Evolutionary conservation across 2,329 filamentous ascomycete species (phyloP).

Genomic region (Diaporthe aspalathi): DNA sequence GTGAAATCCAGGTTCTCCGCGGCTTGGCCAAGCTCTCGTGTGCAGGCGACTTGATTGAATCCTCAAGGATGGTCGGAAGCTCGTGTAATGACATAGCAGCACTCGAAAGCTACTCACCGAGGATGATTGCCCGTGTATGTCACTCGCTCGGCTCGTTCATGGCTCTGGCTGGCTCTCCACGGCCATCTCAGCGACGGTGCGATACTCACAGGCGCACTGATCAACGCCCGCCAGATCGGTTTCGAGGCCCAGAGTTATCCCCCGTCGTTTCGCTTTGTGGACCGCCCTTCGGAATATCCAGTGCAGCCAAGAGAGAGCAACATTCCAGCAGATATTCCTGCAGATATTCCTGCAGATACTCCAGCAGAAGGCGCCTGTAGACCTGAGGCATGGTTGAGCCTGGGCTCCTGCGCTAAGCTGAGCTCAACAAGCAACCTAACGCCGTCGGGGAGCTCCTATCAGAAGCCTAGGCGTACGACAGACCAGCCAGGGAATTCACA

Average conservation of each 20-base stretch:
- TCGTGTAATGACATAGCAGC: slow-evolving; percentile 25
- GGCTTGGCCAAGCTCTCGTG: slow-evolving; percentile 51
- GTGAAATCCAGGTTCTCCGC: slow-evolving; percentile 53
- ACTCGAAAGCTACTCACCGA: slow-evolving; percentile 43
- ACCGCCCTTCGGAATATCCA: slow-evolving; percentile 43
- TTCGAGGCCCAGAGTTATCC: slow-evolving; percentile 39
- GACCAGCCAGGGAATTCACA: slow-evolving; percentile 45
- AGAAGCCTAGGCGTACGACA: slow-evolving; percentile 40
- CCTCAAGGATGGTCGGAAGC: slow-evolving; percentile 36
- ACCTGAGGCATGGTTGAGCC: slow-evolving; percentile 46
- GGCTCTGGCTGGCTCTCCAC: slow-evolving; percentile 38
- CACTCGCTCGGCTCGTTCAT: slow-evolving; percentile 44
- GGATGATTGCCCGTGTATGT: slow-evolving; percentile 46
- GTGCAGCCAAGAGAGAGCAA: slow-evolving; percentile 42
- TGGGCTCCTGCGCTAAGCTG: slow-evolving; percentile 46
- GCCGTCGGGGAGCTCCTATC: slow-evolving; percentile 47
- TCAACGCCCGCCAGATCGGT: slow-evolving; percentile 18
- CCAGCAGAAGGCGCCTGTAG: slow-evolving; percentile 47
- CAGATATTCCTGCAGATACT: slow-evolving; percentile 45
- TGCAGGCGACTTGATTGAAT: slow-evolving; percentile 47
- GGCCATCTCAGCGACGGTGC: slow-evolving; percentile 51
- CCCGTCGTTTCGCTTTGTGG: slow-evolving; percentile 40
- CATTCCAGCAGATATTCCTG: slow-evolving; percentile 50
- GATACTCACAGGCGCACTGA: slow-evolving; percentile 52
- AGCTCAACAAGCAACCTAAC: slow-evolving; percentile 49